phyloP scores from a whole-genome alignment of 2,329 filamentous ascomycete species.

The Huntiella abstrusa region DNA sequence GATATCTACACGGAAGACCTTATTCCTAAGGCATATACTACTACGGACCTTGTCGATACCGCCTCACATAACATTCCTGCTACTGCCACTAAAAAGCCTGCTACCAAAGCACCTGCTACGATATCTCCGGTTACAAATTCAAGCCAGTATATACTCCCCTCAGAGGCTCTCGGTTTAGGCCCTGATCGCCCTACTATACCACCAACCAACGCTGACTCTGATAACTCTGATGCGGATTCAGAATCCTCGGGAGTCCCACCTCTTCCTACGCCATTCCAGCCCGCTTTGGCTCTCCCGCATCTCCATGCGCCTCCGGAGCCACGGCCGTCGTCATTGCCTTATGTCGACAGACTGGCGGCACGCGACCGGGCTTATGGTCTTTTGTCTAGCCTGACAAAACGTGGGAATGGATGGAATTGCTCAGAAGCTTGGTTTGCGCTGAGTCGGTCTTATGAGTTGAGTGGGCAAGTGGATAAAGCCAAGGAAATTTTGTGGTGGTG shows the following conservation, averaged over 20 bases:
- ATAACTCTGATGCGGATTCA: constrained; percentile 4
- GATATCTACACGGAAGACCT: constrained; percentile 62
- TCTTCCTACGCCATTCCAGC: constrained; percentile 13
- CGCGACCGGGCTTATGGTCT: constrained; percentile 77
- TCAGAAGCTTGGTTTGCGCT: constrained; percentile 87
- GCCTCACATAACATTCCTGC: constrained; percentile 19
- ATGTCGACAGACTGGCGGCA: constrained; percentile 68
- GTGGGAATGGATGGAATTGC: constrained; percentile 75
- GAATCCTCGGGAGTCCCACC: constrained; percentile 13
- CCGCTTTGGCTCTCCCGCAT: constrained; percentile 13
- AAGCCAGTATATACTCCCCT: background rate
- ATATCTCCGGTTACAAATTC: background rate
- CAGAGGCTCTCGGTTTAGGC: constrained; percentile 9
- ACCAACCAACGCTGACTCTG: background rate
- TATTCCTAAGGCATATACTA: constrained; percentile 24
- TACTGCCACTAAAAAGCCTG: background rate
- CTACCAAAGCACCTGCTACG: background rate
- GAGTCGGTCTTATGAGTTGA: constrained; percentile 71
- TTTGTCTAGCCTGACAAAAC: constrained; percentile 63
- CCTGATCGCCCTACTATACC: constrained; percentile 7
- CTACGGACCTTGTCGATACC: background rate
- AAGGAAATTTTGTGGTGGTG: constrained; percentile 96
- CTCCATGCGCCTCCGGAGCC: constrained; percentile 31
- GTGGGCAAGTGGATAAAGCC: constrained; percentile 68
- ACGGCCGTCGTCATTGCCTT: constrained; percentile 43